Evolutionary conservation across 148 eudicot species (phyloP), one percentile per base, ranked within the genome.

Genomic region (Heliosperma pusillum): DNA sequence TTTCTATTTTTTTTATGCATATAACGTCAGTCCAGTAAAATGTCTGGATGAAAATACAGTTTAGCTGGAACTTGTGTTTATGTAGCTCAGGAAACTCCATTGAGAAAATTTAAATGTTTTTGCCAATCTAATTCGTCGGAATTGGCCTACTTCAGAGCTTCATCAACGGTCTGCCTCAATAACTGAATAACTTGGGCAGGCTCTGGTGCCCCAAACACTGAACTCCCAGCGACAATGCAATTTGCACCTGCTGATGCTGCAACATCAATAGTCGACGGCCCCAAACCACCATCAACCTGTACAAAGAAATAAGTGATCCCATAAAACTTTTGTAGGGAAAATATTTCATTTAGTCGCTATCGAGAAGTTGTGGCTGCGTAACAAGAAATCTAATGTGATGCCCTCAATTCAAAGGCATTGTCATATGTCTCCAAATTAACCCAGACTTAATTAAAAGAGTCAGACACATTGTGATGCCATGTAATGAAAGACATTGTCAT

Each of bases 201-300:
- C 36, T 88, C 88, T 19, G 93, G 79, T 75, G 98, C 95, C 45
- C 97, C 96, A 76, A 94, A 94, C 53, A 94, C 92, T 27, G 97
- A 91, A 77, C 97, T 94, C 65, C 98, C 98, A 10, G 98, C 98
- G 47, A 94, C 98, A 47, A 94, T 94, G 83, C 95, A 89, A 84
- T 94, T 94, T 73, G 98, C 98, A 75, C 97, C 98, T 12, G 97
- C 96, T 79, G 89, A 74, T 29, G 98, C 93, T 16, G 97, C 97
- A 26, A 77, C 81, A 58, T 89, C 89, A 52, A 94, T 91, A 26
- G 97, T 94, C 70, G 92, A 91, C 74, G 96, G 92, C 72, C 97
- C 97, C 80, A 94, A 86, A 75, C 98, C 97, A 53, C 97, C 97
- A 83, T 94, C 98, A 61, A 94, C 98, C 98, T 91, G 86, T 76